Percentiles rank a stretch among this genome's conserved stretches.
Evolutionary conservation across 371 early-diverging fungal species (phyloP).

Genomic region (Capniomyces stellatus): DNA sequence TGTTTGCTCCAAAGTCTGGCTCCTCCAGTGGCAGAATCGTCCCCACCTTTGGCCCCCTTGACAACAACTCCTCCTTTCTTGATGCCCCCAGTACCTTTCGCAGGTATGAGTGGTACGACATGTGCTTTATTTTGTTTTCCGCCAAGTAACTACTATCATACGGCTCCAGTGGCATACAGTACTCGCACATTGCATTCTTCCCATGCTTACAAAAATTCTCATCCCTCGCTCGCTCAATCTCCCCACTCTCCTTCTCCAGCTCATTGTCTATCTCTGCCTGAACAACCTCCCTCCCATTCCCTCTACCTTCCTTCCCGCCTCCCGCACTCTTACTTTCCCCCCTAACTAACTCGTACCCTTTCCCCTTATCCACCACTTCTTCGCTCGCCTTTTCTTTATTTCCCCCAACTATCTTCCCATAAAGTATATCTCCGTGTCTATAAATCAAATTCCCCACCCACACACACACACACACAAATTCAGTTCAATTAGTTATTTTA

Average conservation of each 20-base stretch:
- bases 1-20: slow-evolving; percentile 52
- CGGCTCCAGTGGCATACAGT: slow-evolving; percentile 93
- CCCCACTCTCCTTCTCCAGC: slow-evolving; percentile 64
- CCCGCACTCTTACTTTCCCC: too few relatives aligned
- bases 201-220: slow-evolving; percentile 81
- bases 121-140: slow-evolving; percentile 86
- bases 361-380: background rate
- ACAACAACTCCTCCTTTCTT: slow-evolving; percentile 27
- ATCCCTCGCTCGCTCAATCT: slow-evolving; percentile 64
- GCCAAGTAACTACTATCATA: slow-evolving; percentile 72
- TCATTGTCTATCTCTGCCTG: slow-evolving; percentile 65
- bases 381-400: background rate
- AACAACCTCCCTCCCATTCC: too few relatives aligned
- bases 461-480: too few relatives aligned
- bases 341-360: too few relatives aligned
- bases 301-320: too few relatives aligned
- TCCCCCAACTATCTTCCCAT: background rate
- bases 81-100: slow-evolving; percentile 48
- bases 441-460: too few relatives aligned
- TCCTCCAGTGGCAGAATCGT: slow-evolving; percentile 71
- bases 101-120: slow-evolving; percentile 88
- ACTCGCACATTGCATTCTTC: slow-evolving; percentile 87
- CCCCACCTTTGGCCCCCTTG: slow-evolving; percentile 15
- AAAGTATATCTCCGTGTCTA: slow-evolving; percentile 3
- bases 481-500: too few relatives aligned